Conservation (phyloP, 345 rosid species). For the Eucalyptus tenuipes region DNA sequence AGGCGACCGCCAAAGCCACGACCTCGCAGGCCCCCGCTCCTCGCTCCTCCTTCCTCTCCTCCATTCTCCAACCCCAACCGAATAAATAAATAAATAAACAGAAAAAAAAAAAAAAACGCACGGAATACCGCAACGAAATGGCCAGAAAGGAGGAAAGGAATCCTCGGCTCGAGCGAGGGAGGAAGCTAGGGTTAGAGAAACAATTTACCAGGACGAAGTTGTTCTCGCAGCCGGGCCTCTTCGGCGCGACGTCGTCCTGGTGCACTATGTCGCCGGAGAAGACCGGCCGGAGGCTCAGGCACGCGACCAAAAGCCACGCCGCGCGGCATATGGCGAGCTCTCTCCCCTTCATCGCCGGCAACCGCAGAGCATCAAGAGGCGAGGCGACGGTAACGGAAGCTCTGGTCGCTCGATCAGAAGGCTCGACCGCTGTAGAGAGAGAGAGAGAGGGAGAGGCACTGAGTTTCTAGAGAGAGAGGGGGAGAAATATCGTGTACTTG, state of each 20-base stretch:
- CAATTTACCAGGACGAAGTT: slow-evolving; percentile 72
- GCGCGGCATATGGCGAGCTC: not conserved
- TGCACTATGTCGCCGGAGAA: slow-evolving; percentile 87
- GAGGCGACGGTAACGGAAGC: not conserved
- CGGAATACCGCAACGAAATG: not conserved
- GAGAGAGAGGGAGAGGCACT: not conserved
- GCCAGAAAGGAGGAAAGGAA: not conserved
- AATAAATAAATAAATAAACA: not conserved
- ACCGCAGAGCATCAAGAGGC: not conserved
- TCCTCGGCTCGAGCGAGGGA: not conserved
- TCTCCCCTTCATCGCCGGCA: not conserved
- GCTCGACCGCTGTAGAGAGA: not conserved
- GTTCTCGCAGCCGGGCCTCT: slow-evolving; percentile 76
- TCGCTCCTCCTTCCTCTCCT: not conserved
- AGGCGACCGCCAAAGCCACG: not conserved
- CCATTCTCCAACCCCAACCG: not conserved
- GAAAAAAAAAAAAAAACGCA: not conserved
- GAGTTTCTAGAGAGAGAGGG: not conserved
- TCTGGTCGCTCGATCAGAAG: not conserved
- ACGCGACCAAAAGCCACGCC: slow-evolving; percentile 4
- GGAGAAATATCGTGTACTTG: not conserved
- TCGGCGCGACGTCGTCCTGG: slow-evolving; percentile 65
- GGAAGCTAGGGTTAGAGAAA: not conserved
- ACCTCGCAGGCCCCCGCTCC: not conserved
- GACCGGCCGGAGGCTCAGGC: slow-evolving; percentile 12